Evolutionary conservation across 768 basidiomycete species (phyloP), one percentile per base, ranked within the genome.

Genomic region (Suillus hirtellus): DNA sequence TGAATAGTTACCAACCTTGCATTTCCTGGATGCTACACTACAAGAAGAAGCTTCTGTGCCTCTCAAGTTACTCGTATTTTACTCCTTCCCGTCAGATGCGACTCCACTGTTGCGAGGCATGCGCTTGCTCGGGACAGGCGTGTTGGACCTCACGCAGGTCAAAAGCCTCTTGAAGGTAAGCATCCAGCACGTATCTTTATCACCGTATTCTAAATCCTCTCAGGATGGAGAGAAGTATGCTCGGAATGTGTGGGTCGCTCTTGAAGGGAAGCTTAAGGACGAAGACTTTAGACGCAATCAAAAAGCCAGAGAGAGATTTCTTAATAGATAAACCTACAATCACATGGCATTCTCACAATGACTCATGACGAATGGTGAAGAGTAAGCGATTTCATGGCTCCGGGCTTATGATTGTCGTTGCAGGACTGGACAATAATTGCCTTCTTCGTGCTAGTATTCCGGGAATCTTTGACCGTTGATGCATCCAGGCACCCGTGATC

Each of bases 21-120:
- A 90, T 68, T 90, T 89, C 66, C 79, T 95, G 47, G 94, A 96
- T 64, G 92, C 92, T 10, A 87, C 86, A 0, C 70, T 76, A 2
- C 80, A 82, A 54, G 94, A 96, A 76, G 92, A 93, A 70, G 79
- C 86, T 0, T 85, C 91, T 0, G 82, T 84, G 0, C 83, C 87
- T 0, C 71, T 86, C 2, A 82, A 84, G 12, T 75, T 95, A 19
- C 73, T 93, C 21, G 70, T 89, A 0, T 79, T 88, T 61, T 90
- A 86, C 70, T 86, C 90, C 0, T 92, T 91, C 63, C 76, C 80
- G 0, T 47, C 71, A 0, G 63, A 67, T 21, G 69, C 73, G 9
- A 63, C 75, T 35, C 72, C 85, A 1, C 73, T 70, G 19, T 67
- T 94, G 4, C 89, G 90, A 66, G 85, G 84, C 0, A 86, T 90